These are phyloP conservation scores for Tinospora cordifolia DNA, from an alignment of 164 flowering plant species.

Conservation along the genomic window DNA sequence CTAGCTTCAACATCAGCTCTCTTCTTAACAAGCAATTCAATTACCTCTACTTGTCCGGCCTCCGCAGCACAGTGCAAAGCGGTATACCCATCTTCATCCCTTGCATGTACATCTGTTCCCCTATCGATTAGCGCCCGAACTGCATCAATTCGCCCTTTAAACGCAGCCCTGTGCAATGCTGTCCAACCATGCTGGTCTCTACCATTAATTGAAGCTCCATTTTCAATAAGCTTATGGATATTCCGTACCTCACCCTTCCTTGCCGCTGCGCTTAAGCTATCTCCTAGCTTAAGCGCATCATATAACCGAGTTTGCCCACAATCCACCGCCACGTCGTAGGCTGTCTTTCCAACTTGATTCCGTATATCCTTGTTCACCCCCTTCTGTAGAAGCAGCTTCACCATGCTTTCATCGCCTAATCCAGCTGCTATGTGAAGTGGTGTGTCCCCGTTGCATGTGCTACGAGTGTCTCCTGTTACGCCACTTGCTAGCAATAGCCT, in stretches of 20 bases:
- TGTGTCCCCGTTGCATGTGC: conserved; percentile 36
- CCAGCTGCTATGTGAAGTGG: conserved; percentile 52
- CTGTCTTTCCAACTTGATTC: conserved; percentile 45
- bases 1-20: conserved; percentile 56
- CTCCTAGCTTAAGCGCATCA: conserved; percentile 52
- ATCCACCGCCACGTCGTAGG: conserved; percentile 57
- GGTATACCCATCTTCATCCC: conserved; percentile 69
- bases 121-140: conserved; percentile 35
- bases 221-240: conserved; percentile 39
- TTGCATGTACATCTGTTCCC: conserved; percentile 44
- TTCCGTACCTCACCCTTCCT: conserved; percentile 54
- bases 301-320: conserved; percentile 43
- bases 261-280: conserved; percentile 45
- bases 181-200: conserved; percentile 73
- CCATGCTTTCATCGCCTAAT: conserved; percentile 56
- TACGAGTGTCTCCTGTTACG: conserved; percentile 30
- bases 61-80: conserved; percentile 66
- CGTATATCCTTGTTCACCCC: conserved; percentile 64
- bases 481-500: conserved; percentile 45
- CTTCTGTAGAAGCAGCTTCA: conserved; percentile 48
- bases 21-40: conserved; percentile 54
- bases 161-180: conserved; percentile 55
- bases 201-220: conserved; percentile 55
- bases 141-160: conserved; percentile 47
- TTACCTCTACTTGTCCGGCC: conserved; percentile 50